A percentile compares a stretch with the other conserved stretches of the same genome.
These are phyloP conservation scores for Phytophthora agathidicida DNA, from an alignment of 352 stramenopile species.

Conservation along the genomic window DNA sequence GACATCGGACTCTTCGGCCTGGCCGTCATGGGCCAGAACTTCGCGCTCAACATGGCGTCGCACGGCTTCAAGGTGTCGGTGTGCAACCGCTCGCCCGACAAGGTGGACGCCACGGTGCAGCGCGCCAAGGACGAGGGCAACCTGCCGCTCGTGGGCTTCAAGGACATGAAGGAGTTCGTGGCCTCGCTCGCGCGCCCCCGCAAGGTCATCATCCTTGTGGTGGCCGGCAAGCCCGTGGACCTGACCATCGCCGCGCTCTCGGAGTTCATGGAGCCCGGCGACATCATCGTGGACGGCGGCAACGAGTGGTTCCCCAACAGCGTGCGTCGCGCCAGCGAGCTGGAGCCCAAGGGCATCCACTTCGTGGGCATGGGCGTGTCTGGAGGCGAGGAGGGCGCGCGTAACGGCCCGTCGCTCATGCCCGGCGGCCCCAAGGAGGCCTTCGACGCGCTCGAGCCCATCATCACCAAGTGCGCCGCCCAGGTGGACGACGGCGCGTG, in stretches of 20 bases:
- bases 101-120: slow-evolving; percentile 96
- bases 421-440: slow-evolving; percentile 95
- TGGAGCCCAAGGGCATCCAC: slow-evolving; percentile 95
- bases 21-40: slow-evolving; percentile 98
- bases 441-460: slow-evolving; percentile 97
- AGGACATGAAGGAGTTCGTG: slow-evolving; percentile 94
- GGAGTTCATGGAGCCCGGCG: slow-evolving; percentile 91
- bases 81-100: slow-evolving; percentile 96
- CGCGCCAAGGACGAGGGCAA: slow-evolving; percentile 96
- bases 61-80: slow-evolving; percentile 97
- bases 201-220: slow-evolving; percentile 99
- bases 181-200: slow-evolving; percentile 93
- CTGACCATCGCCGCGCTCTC: slow-evolving; percentile 88
- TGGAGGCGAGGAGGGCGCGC: slow-evolving; percentile 97
- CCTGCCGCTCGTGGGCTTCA: slow-evolving; percentile 93
- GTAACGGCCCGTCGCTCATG: slow-evolving; percentile 99
- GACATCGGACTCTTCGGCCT: slow-evolving; percentile 92
- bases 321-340: slow-evolving; percentile 92
- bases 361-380: slow-evolving; percentile 99
- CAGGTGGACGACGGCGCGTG: slow-evolving; percentile 95
- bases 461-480: slow-evolving; percentile 97
- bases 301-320: slow-evolving; percentile 99
- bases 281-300: slow-evolving; percentile 99
- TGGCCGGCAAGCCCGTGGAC: slow-evolving; percentile 97
- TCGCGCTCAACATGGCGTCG: slow-evolving; percentile 98